Evolutionary conservation across 805 yeast genomes (phyloP).

Genomic region (Candida montana): DNA sequence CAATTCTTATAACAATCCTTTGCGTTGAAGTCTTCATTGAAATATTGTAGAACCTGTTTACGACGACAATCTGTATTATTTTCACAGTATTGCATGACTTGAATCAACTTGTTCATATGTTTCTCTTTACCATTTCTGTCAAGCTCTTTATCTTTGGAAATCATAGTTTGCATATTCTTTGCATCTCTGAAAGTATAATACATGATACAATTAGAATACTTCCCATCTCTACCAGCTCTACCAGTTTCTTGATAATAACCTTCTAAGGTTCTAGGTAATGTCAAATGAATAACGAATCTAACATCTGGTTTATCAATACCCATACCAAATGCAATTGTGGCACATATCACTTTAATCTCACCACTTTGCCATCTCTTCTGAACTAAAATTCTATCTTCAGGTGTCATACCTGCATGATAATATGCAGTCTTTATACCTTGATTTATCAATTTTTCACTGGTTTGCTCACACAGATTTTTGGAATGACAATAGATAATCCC

Average conservation of each 20-base stretch:
- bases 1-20: conserved; percentile 64
- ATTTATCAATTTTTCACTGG: conserved; percentile 52
- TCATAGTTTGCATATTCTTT: conserved; percentile 66
- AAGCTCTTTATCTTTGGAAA: conserved; percentile 67
- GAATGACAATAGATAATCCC: conserved; percentile 96
- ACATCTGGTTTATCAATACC: conserved; percentile 98
- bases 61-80: conserved; percentile 88
- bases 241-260: conserved; percentile 99
- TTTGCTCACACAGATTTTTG: conserved; percentile 79
- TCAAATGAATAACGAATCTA: conserved; percentile 81
- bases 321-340: conserved; percentile 98
- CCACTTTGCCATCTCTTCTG: conserved; percentile 82
- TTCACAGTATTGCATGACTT: conserved; percentile 88
- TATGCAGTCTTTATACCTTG: conserved; percentile 65
- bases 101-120: conserved; percentile 69
- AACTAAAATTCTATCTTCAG: conserved; percentile 64
- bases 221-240: conserved; percentile 96
- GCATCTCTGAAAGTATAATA: conserved; percentile 81
- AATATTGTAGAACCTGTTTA: conserved; percentile 81
- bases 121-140: conserved; percentile 62
- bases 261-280: conserved; percentile 85
- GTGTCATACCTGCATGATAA: conserved; percentile 94
- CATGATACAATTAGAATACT: conserved; percentile 73
- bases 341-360: conserved; percentile 74
- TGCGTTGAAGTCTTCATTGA: conserved; percentile 76